Percentiles rank a stretch among this genome's conserved stretches.
Conservation (phyloP, 495 filamentous ascomycete species). For the Lasiosphaeriaceae sp. region DNA sequence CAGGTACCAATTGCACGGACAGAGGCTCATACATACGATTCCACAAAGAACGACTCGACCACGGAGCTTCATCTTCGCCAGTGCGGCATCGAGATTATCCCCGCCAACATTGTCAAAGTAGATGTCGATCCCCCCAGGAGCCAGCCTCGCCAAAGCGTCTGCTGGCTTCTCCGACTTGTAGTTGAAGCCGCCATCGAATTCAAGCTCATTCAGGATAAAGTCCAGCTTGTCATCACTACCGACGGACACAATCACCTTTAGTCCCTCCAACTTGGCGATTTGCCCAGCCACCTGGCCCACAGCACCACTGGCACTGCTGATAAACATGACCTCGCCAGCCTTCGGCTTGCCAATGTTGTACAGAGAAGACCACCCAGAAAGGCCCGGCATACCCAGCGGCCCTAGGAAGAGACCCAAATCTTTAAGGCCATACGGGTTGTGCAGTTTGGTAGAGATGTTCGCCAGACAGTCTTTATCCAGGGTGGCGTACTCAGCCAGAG, state of each 20-base stretch:
- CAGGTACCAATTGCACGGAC: too few species aligned
- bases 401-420: constrained; percentile 60
- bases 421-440: constrained; percentile 52
- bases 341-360: constrained; percentile 77
- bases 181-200: constrained; percentile 67
- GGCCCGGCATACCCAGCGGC: constrained; percentile 67
- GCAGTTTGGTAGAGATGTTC: too few species aligned
- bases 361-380: constrained; percentile 73
- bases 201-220: constrained; percentile 56
- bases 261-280: constrained; percentile 77
- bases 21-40: too few species aligned
- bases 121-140: constrained; percentile 80
- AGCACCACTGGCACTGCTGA: constrained; percentile 72
- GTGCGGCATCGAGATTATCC: too few species aligned
- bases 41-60: too few species aligned
- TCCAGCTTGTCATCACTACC: constrained; percentile 62
- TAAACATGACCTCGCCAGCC: constrained; percentile 80
- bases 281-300: constrained; percentile 79
- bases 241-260: constrained; percentile 66
- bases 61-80: too few species aligned
- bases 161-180: constrained; percentile 58
- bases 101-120: constrained; percentile 93
- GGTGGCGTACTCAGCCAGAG: too few species aligned
- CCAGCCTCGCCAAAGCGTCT: constrained; percentile 66
- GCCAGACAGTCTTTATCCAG: too few species aligned